Percentiles rank a stretch among this genome's conserved stretches.
These are phyloP conservation scores for Neoscytalidium dimidiatum DNA, from an alignment of 2,329 filamentous ascomycete genomes.

Conservation along the genomic window DNA sequence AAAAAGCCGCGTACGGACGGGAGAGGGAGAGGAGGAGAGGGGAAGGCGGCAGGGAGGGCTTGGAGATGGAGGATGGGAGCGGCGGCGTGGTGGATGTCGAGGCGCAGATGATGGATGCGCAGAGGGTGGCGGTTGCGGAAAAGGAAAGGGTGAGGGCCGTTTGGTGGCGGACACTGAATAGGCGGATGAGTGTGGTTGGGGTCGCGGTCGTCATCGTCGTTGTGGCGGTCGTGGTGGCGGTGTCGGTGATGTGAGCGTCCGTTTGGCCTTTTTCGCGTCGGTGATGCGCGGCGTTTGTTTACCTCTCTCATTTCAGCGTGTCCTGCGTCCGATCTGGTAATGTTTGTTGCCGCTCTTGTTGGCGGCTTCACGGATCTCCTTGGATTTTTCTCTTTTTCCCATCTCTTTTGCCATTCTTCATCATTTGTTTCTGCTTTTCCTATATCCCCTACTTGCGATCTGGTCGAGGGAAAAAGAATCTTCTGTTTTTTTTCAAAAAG, in stretches of 20 bases:
- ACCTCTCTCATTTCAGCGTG: background rate
- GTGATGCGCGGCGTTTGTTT: background rate
- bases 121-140: background rate
- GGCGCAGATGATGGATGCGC: background rate
- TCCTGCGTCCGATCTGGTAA: no score
- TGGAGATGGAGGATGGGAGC: background rate
- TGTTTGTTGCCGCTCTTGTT: no score
- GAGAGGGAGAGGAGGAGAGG: background rate
- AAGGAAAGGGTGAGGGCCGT: background rate
- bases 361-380: background rate
- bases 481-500: background rate
- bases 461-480: background rate
- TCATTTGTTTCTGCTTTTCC: background rate
- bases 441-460: background rate
- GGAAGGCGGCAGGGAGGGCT: background rate
- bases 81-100: background rate
- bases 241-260: background rate
- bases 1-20: background rate
- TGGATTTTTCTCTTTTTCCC: background rate
- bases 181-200: constrained; percentile 6
- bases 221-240: background rate
- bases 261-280: background rate
- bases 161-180: constrained; percentile 14
- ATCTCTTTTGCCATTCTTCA: no score
- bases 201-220: background rate